Percentiles rank a stretch among this genome's conserved stretches.
These are phyloP conservation scores for Viola odorata DNA, from an alignment of 345 rosid genomes.

Conservation along the genomic window DNA sequence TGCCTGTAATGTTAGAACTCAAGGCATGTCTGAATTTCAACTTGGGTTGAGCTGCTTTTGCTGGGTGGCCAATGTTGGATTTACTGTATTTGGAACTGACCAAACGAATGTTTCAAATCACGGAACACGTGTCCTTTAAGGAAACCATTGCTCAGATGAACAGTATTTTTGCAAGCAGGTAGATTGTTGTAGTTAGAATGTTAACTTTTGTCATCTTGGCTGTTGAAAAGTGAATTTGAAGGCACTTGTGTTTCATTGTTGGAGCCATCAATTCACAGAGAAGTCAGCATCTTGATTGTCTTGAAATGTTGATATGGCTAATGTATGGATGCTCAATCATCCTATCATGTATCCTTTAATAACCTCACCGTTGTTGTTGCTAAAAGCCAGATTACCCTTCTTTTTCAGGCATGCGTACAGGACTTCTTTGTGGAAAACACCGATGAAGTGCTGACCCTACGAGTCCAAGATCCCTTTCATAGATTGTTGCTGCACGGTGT, in stretches of 20 bases:
- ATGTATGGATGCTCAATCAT: not conserved
- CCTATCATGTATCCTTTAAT: not conserved
- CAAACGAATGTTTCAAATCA: no score
- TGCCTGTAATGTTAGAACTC: not conserved
- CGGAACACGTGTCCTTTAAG: no score
- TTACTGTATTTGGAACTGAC: no score
- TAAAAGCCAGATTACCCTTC: not conserved
- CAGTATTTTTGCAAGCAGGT: no score
- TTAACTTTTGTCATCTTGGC: no score
- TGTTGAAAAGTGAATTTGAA: not conserved
- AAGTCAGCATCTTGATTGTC: not conserved
- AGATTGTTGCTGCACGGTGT: slow-evolving; percentile 89
- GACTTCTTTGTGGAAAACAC: slow-evolving; percentile 46
- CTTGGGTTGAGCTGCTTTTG: no score
- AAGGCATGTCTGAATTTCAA: no score
- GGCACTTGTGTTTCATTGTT: not conserved
- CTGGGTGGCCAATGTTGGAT: no score
- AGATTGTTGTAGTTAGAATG: no score
- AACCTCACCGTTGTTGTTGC: not conserved
- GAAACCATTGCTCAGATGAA: no score
- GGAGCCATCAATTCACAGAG: not conserved
- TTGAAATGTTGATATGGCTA: not conserved
- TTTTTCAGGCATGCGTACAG: slow-evolving; percentile 54
- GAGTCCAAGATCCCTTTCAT: slow-evolving; percentile 85
- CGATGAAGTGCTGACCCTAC: slow-evolving; percentile 50